These are phyloP conservation scores for Flaveria ramosissima DNA, from an alignment of 129 eudicot genomes.

Conservation along the genomic window DNA sequence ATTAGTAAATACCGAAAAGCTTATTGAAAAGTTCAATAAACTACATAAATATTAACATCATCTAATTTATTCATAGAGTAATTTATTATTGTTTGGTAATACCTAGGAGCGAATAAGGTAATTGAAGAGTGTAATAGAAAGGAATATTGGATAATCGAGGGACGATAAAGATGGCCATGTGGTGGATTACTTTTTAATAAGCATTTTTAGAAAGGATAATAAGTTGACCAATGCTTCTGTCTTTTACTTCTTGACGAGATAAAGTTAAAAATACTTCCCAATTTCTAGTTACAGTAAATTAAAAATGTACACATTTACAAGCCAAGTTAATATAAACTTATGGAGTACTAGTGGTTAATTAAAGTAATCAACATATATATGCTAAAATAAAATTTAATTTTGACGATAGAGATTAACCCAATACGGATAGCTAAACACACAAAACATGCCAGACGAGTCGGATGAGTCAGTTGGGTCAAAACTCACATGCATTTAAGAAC, in stretches of 20 bases:
- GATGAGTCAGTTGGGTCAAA: too few relatives aligned
- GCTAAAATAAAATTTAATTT: background rate
- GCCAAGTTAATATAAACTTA: background rate
- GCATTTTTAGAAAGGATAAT: conserved; percentile 31
- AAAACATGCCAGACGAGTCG: too few relatives aligned
- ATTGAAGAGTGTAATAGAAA: conserved; percentile 26
- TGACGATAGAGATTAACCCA: too few relatives aligned
- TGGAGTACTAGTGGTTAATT: background rate
- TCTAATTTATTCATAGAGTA: background rate
- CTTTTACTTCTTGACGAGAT: conserved; percentile 22
- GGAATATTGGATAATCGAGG: conserved; percentile 39
- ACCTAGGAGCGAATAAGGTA: conserved; percentile 36
- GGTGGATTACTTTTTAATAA: conserved; percentile 20
- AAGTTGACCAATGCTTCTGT: conserved; percentile 32
- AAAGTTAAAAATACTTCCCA: conserved; percentile 10
- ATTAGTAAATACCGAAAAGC: too few relatives aligned
- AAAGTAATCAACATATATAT: background rate
- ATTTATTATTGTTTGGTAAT: conserved; percentile 6
- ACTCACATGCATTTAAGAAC: too few relatives aligned
- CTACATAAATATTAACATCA: too few relatives aligned
- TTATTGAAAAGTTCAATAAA: too few relatives aligned
- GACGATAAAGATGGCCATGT: conserved; percentile 28
- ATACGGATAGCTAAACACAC: too few relatives aligned
- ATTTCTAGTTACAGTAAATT: conserved; percentile 14
- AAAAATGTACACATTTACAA: background rate